Percentiles rank a stretch among this genome's conserved stretches.
phyloP scores from a whole-genome alignment of 805 yeast genomes.

The Zygosaccharomyces bisporus region DNA sequence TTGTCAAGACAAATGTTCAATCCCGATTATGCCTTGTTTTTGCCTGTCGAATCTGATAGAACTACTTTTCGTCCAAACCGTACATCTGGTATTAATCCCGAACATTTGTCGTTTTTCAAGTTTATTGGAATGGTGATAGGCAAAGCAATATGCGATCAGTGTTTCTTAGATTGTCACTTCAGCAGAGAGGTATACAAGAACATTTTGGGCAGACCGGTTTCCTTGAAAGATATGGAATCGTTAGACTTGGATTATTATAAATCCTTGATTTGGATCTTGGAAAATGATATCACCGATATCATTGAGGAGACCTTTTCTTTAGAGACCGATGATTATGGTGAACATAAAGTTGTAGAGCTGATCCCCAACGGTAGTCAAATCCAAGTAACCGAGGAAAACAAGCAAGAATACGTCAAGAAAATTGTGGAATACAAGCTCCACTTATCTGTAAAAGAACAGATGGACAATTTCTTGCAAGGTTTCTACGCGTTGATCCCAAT shows the following conservation, averaged over 20 bases:
- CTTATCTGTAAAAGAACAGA: slow-evolving; percentile 79
- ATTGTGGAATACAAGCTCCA: slow-evolving; percentile 86
- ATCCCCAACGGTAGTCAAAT: slow-evolving; percentile 78
- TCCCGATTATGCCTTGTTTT: slow-evolving; percentile 88
- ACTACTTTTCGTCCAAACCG: slow-evolving; percentile 95
- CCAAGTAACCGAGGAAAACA: slow-evolving; percentile 85
- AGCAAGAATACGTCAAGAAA: slow-evolving; percentile 78
- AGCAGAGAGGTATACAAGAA: slow-evolving; percentile 91
- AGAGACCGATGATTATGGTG: slow-evolving; percentile 92
- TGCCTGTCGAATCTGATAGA: slow-evolving; percentile 86
- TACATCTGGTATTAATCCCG: slow-evolving; percentile 88
- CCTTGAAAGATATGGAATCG: slow-evolving; percentile 90
- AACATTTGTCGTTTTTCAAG: slow-evolving; percentile 86
- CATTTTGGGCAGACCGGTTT: slow-evolving; percentile 72
- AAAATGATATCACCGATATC: slow-evolving; percentile 93
- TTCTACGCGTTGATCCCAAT: slow-evolving; percentile 87
- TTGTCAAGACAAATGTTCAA: slow-evolving; percentile 92
- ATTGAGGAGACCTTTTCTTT: slow-evolving; percentile 92
- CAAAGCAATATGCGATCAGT: slow-evolving; percentile 84
- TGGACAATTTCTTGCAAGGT: slow-evolving; percentile 79
- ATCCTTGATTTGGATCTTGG: slow-evolving; percentile 91
- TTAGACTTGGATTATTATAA: slow-evolving; percentile 89
- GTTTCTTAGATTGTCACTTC: slow-evolving; percentile 89
- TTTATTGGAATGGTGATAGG: slow-evolving; percentile 94
- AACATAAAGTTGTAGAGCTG: slow-evolving; percentile 76